A percentile compares a stretch with the other conserved stretches of the same genome.
Conservation (phyloP, 2,329 filamentous ascomycete genomes). For the Ophiognomonia clavigignenti-juglandacearum region DNA sequence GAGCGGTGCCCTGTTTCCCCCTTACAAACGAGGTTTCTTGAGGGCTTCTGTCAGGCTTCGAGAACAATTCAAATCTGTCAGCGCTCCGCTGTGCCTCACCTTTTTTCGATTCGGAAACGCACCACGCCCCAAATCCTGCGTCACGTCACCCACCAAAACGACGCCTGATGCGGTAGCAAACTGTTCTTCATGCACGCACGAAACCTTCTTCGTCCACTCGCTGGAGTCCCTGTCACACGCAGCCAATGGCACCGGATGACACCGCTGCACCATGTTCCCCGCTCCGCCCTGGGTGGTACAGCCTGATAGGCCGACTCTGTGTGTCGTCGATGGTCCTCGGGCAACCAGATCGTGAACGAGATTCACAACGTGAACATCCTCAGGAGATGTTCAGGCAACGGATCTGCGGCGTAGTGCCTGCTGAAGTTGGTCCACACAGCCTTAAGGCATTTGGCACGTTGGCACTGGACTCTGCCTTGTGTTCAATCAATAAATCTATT, state of each 20-base stretch:
- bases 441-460: too few relatives aligned
- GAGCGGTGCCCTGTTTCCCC: too few relatives aligned
- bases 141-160: too few relatives aligned
- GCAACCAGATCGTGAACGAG: constrained; percentile 8
- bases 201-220: constrained; percentile 2
- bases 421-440: too few relatives aligned
- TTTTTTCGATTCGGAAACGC: too few relatives aligned
- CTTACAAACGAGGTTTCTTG: too few relatives aligned
- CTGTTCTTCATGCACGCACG: constrained; percentile 8
- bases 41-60: constrained; percentile 5
- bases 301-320: background rate
- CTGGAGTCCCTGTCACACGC: constrained; percentile 10
- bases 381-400: background rate
- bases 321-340: constrained; percentile 1
- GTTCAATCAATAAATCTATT: too few relatives aligned
- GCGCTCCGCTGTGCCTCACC: background rate
- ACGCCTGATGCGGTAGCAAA: too few relatives aligned
- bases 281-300: constrained; percentile 7
- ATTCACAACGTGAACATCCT: background rate
- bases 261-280: constrained; percentile 7
- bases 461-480: too few relatives aligned
- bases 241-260: constrained; percentile 12
- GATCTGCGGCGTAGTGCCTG: too few relatives aligned
- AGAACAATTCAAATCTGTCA: constrained; percentile 8
- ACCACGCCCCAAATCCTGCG: too few relatives aligned